Percentiles rank a stretch among this genome's conserved stretches.
phyloP scores from a whole-genome alignment of 2,329 filamentous ascomycete genomes.

The Volutella citrinella region DNA sequence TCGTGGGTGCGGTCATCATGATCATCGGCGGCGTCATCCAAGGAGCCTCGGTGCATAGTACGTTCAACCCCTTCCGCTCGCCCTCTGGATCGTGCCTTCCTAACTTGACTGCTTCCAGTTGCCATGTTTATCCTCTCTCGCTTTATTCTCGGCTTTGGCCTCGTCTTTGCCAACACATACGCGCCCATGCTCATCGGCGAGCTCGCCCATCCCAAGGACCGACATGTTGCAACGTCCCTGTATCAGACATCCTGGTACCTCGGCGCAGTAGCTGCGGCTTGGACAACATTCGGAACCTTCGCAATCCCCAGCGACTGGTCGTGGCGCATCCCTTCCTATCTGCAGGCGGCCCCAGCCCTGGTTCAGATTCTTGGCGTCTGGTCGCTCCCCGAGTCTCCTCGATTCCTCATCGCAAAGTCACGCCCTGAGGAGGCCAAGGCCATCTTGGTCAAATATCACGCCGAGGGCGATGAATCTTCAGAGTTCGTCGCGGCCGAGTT shows the following conservation, averaged over 20 bases:
- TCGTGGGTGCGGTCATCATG: slow-evolving; percentile 28
- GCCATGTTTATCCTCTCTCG: slow-evolving; percentile 53
- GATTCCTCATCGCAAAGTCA: slow-evolving; percentile 49
- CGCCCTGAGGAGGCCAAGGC: slow-evolving; percentile 35
- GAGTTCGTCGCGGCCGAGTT: slow-evolving; percentile 14
- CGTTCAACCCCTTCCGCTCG: too few relatives aligned
- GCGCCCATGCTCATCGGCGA: slow-evolving; percentile 53
- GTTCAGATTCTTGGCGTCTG: slow-evolving; percentile 32
- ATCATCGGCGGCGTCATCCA: slow-evolving; percentile 33
- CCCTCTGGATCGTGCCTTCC: too few relatives aligned
- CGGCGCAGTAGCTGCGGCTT: slow-evolving; percentile 40
- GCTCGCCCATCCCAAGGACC: slow-evolving; percentile 50
- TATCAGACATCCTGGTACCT: slow-evolving; percentile 50
- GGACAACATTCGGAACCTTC: slow-evolving; percentile 39
- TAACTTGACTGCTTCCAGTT: slow-evolving; percentile 20
- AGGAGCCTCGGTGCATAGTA: slow-evolving; percentile 29
- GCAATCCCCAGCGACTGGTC: slow-evolving; percentile 27
- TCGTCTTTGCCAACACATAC: slow-evolving; percentile 49
- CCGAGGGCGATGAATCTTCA: background rate
- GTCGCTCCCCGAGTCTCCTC: slow-evolving; percentile 58
- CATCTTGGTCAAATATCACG: slow-evolving; percentile 13
- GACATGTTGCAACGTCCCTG: slow-evolving; percentile 48
- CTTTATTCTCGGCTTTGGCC: slow-evolving; percentile 51
- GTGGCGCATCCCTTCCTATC: slow-evolving; percentile 29
- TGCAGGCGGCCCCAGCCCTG: slow-evolving; percentile 17